Evolutionary conservation across 257 asterid genomes (phyloP).

Genomic region (Fraxinus quadrangulata): DNA sequence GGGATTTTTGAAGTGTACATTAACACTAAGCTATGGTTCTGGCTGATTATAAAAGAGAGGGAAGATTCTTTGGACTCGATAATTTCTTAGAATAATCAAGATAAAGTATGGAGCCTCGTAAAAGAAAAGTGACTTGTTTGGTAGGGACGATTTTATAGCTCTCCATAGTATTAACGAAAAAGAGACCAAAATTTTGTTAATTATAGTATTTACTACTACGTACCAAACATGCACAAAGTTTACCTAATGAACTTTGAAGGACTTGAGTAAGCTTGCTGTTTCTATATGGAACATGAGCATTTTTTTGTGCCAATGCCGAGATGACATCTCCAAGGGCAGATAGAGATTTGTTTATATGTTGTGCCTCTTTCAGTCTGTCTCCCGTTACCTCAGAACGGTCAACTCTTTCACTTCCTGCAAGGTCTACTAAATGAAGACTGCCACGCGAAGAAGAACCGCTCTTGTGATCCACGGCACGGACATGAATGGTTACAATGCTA

Average conservation of each 20-base stretch:
- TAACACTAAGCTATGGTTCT: background rate
- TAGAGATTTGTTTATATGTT: slow-evolving; percentile 85
- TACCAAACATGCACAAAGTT: background rate
- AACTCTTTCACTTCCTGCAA: slow-evolving; percentile 97
- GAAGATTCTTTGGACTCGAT: background rate
- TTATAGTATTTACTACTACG: background rate
- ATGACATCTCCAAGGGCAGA: slow-evolving; percentile 98
- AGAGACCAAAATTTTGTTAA: too few species aligned
- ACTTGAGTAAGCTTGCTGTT: slow-evolving; percentile 99
- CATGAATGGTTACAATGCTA: slow-evolving; percentile 84
- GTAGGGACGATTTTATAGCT: background rate
- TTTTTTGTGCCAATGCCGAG: slow-evolving; percentile 83
- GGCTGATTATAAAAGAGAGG: background rate
- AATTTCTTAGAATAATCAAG: background rate
- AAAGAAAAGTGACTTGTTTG: background rate
- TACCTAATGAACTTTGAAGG: slow-evolving; percentile 93
- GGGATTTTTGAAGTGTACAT: background rate
- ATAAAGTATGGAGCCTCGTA: background rate
- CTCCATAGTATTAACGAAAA: too few species aligned
- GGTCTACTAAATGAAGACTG: slow-evolving; percentile 98
- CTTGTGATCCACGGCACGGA: slow-evolving; percentile 64
- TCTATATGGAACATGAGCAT: slow-evolving; percentile 84
- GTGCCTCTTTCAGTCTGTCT: slow-evolving; percentile 93
- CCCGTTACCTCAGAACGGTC: slow-evolving; percentile 98
- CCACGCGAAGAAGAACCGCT: slow-evolving; percentile 64